Conservation (phyloP, 1,284 basidiomycete species). For the Flammula alnicola region DNA sequence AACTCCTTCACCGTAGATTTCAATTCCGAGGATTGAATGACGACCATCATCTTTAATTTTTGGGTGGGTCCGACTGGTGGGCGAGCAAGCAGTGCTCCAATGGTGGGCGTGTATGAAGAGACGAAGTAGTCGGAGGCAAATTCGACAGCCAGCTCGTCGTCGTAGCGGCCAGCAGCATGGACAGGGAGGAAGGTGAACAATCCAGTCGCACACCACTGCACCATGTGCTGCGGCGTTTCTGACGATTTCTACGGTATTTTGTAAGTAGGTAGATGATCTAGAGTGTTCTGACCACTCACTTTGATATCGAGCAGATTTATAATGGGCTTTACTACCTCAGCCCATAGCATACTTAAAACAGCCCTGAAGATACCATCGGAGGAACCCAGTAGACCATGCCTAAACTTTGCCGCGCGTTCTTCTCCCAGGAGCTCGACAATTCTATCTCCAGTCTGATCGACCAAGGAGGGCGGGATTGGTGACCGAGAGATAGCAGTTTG, state of each 20-base stretch:
- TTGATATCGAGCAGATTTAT: too few relatives aligned
- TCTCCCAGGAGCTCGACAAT: too few relatives aligned
- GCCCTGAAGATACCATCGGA: too few relatives aligned
- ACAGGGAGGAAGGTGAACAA: conserved; percentile 13
- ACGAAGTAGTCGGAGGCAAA: conserved; percentile 10
- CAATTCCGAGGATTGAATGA: conserved; percentile 1
- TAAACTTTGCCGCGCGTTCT: too few relatives aligned
- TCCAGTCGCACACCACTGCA: conserved; percentile 14
- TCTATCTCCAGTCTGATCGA: too few relatives aligned
- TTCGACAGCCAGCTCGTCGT: not conserved
- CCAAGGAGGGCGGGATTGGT: too few relatives aligned
- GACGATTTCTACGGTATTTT: not conserved
- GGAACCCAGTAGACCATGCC: too few relatives aligned
- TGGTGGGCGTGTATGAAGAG: conserved; percentile 10
- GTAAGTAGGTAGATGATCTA: not conserved
- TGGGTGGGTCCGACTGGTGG: not conserved
- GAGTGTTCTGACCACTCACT: too few relatives aligned
- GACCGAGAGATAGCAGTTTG: too few relatives aligned
- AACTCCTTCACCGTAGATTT: conserved; percentile 5
- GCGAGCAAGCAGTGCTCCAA: not conserved
- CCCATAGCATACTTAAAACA: too few relatives aligned
- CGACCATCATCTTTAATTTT: conserved; percentile 3
- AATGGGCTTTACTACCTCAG: conserved; percentile 2
- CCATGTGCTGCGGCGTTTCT: not conserved
- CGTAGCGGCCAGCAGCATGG: conserved; percentile 13